These are phyloP conservation scores for Mycosphaerella sp. DNA, from an alignment of 2,329 filamentous ascomycete genomes.

Conservation along the genomic window DNA sequence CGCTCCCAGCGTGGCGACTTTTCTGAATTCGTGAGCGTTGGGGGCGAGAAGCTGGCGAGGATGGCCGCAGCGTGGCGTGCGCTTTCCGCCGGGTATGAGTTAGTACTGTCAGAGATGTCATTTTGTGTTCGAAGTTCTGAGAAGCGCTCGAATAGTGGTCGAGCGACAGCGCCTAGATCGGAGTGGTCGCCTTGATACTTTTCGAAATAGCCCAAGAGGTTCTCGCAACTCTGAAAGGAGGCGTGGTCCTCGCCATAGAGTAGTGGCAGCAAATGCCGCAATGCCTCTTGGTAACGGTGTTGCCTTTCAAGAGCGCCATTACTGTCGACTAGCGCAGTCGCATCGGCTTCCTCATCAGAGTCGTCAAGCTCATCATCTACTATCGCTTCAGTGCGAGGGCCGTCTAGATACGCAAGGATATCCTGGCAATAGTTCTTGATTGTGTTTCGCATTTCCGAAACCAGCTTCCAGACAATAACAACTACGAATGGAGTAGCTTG, in stretches of 20 bases:
- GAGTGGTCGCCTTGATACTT: neutral
- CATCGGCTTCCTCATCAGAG: neutral
- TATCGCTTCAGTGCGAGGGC: neutral
- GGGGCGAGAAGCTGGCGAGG: neutral
- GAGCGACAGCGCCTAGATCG: neutral
- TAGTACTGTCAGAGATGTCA: slow-evolving; percentile 1
- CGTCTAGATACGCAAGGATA: neutral
- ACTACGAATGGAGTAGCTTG: slow-evolving; percentile 5
- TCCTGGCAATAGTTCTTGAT: neutral
- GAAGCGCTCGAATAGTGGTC: neutral
- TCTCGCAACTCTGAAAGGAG: neutral
- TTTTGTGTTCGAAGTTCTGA: neutral
- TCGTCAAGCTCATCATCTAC: neutral
- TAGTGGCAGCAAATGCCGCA: neutral
- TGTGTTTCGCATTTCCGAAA: neutral
- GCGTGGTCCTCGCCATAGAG: neutral
- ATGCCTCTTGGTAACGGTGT: neutral
- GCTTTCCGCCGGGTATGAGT: neutral
- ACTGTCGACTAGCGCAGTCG: neutral
- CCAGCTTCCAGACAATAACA: neutral
- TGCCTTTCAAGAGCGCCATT: neutral
- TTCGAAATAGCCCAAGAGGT: neutral
- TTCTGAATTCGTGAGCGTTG: neutral
- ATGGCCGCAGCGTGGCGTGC: neutral
- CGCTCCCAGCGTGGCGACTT: slow-evolving; percentile 17